phyloP scores from a whole-genome alignment of 495 filamentous ascomycete species.

The Daldinia caldariorum region DNA sequence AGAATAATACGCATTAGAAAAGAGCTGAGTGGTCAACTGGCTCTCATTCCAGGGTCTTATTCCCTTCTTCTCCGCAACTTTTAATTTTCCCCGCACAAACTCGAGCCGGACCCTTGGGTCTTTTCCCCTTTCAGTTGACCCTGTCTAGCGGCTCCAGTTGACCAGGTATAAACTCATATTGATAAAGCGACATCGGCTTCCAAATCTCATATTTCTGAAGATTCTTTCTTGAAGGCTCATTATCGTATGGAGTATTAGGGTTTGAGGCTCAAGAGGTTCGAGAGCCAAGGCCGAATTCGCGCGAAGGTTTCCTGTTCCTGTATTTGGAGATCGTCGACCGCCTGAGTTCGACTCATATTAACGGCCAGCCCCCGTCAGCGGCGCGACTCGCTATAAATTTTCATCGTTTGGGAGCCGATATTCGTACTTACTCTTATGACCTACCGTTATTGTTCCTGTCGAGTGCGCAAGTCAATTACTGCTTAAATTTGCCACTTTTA shows the following conservation, averaged over 20 bases:
- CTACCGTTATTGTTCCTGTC: neutral
- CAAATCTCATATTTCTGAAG: neutral
- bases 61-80: conserved; percentile 15
- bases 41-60: neutral
- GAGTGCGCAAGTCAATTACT: conserved; percentile 21
- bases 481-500: conserved; percentile 1
- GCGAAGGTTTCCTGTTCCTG: too few relatives aligned
- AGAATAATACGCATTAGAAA: neutral
- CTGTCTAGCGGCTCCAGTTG: conserved; percentile 9
- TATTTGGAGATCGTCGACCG: neutral
- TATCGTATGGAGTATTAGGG: neutral
- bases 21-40: conserved; percentile 1
- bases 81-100: conserved; percentile 12
- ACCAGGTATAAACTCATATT: neutral
- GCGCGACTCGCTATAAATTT: conserved; percentile 18
- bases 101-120: neutral
- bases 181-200: conserved; percentile 35
- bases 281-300: conserved; percentile 17
- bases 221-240: neutral
- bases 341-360: neutral
- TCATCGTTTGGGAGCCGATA: conserved; percentile 13
- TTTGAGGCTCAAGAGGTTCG: conserved; percentile 1
- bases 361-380: conserved; percentile 24
- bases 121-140: conserved; percentile 10
- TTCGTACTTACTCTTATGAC: conserved; percentile 20